Conservation (phyloP, 345 rosid species). For the Litchi chinensis region DNA sequence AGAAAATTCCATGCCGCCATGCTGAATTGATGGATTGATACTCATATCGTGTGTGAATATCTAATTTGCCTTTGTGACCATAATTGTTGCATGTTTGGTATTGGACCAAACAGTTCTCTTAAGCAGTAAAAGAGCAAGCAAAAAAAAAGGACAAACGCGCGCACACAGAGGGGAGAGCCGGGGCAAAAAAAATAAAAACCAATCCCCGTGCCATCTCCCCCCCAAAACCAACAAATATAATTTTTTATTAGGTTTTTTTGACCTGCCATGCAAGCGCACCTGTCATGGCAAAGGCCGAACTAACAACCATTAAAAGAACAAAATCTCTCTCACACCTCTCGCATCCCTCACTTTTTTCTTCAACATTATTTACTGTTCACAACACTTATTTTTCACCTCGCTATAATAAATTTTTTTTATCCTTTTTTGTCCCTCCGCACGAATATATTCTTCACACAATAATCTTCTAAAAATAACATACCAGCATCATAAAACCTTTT, state of each 20-base stretch:
- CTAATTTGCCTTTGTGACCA: not conserved
- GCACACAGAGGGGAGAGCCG: constrained; percentile 40
- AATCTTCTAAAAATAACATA: not conserved
- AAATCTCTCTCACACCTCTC: not conserved
- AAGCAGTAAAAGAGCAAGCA: no score
- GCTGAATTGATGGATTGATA: not conserved
- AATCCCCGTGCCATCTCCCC: constrained; percentile 50
- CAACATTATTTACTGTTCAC: not conserved
- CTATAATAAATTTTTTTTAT: not conserved
- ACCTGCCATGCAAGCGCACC: constrained; percentile 99
- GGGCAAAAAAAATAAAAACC: constrained; percentile 15
- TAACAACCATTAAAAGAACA: constrained; percentile 37
- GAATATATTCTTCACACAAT: not conserved
- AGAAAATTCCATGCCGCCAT: not conserved
- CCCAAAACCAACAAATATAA: constrained; percentile 20
- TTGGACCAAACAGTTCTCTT: no score
- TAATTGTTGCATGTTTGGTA: not conserved
- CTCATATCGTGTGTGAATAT: not conserved
- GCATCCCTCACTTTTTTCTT: not conserved
- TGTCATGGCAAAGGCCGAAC: constrained; percentile 84
- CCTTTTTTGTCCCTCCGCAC: not conserved
- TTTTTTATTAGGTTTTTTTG: constrained; percentile 34
- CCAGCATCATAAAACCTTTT: not conserved
- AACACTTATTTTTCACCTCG: not conserved
- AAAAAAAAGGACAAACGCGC: not conserved